Evolutionary conservation across 2,329 filamentous ascomycete species (phyloP), one percentile per base, ranked within the genome.

Genomic region (Trichoderma afroharzianum): DNA sequence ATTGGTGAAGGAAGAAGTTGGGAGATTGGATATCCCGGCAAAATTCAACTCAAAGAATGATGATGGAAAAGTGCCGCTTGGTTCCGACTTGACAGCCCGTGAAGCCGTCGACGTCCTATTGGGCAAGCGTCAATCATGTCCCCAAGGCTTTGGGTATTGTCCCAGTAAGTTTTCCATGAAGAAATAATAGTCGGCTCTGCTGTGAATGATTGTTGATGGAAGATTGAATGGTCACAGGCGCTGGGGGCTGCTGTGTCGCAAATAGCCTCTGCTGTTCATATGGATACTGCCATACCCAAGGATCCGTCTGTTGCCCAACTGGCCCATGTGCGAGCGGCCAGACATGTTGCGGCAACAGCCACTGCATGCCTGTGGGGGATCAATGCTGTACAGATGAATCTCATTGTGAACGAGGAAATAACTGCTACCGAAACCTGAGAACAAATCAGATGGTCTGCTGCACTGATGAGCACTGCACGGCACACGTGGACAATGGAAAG

Each of bases 391-490:
- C 8, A 36, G 74, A 75, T 69, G 76, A 73, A 63, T 68, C 62
- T 8, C 74, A 73, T 64, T 77, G 76, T 71, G 61, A 72, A 4
- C 50, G 71, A 3, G 76, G 75, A 59, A 78, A 77, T 69, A 21
- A 70, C 24, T 78, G 76, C 73, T 70, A 73, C 43, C 59, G 58
- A 18, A 32, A 62, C 12, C 24, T 50, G 6, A n/a, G 21, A 11
- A 26, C 21, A 5, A 47, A 43, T n/a, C 6, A 43, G 18, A 63
- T 71, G 6, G 26, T 74, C 15, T 78, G 76, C 73, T 78, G 76
- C 72, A 77, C 76, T 26, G 63, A 78, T 73, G 26, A 32, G 6
- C 28, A 59, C 11, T 78, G 76, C 73, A 77, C 75, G 1, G 76
- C 76, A 12, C 68, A 73, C 33, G 75, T 78, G 24, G 73, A 70